Evolutionary conservation across 495 filamentous ascomycete species (phyloP).

Genomic region (Lasiosphaeris hirsuta): DNA sequence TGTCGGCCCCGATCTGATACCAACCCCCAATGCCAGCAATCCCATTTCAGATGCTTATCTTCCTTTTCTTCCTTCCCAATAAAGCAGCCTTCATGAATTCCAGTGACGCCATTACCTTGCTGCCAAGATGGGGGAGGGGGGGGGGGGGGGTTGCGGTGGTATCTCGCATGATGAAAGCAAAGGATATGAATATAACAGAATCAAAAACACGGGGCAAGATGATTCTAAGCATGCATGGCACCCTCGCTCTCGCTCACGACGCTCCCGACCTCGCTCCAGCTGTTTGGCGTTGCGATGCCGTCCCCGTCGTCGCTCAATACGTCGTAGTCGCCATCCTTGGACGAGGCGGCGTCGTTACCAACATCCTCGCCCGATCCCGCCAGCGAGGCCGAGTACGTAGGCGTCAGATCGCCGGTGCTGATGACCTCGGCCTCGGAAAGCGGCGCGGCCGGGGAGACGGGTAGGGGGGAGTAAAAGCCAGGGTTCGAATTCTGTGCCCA

Average conservation of each 20-base stretch:
- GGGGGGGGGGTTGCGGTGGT: background rate
- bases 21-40: too few species aligned
- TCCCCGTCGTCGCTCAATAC: slow-evolving; percentile 65
- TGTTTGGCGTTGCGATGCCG: slow-evolving; percentile 61
- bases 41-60: too few species aligned
- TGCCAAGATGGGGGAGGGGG: background rate
- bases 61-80: background rate
- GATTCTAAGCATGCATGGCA: slow-evolving; percentile 28
- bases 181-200: background rate
- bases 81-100: background rate
- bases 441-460: slow-evolving; percentile 35
- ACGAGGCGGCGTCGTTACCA: slow-evolving; percentile 35
- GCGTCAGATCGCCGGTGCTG: slow-evolving; percentile 48
- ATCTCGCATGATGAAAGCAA: background rate
- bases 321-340: slow-evolving; percentile 41
- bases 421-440: slow-evolving; percentile 42
- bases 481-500: slow-evolving; percentile 48
- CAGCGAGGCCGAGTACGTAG: slow-evolving; percentile 48
- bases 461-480: slow-evolving; percentile 53
- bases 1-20: too few species aligned
- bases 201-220: background rate
- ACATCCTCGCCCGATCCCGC: slow-evolving; percentile 42
- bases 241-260: slow-evolving; percentile 59
- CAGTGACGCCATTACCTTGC: background rate
- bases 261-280: slow-evolving; percentile 78